Evolutionary conservation across 768 basidiomycete species (phyloP).

Genomic region (Pluteus cervinus): DNA sequence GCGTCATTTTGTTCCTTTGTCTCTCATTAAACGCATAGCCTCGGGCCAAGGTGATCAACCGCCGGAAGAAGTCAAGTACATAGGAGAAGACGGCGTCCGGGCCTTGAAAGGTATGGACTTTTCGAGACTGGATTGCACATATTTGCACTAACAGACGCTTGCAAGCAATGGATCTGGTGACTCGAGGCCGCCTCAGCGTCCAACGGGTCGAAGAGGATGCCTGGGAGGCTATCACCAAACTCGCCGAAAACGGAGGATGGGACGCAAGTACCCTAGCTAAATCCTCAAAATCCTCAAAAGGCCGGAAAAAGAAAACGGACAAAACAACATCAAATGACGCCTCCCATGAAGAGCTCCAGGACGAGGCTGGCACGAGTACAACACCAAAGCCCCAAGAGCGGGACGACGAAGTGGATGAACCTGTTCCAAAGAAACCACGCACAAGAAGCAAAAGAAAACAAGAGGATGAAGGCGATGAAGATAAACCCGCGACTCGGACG

Average conservation of each 20-base stretch:
- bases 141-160: neutral
- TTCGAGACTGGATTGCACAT: neutral
- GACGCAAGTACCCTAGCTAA: too few species aligned
- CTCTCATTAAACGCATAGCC: conserved; percentile 65
- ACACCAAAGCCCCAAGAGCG: too few species aligned
- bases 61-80: conserved; percentile 58
- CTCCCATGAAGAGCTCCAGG: too few species aligned
- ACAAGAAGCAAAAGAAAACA: too few species aligned
- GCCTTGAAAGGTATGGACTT: conserved; percentile 53
- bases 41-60: conserved; percentile 26
- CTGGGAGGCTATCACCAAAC: conserved; percentile 50
- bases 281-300: too few species aligned
- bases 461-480: too few species aligned
- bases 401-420: too few species aligned
- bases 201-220: conserved; percentile 68
- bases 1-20: conserved; percentile 69
- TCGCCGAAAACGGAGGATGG: conserved; percentile 81
- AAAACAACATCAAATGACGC: too few species aligned
- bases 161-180: conserved; percentile 73
- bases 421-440: too few species aligned
- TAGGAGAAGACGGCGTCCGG: conserved; percentile 52
- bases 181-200: conserved; percentile 79
- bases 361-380: too few species aligned
- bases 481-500: too few species aligned
- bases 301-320: too few species aligned